phyloP scores from a whole-genome alignment of 23 red algal genomes.

The Cyanidioschyzon merolae region DNA sequence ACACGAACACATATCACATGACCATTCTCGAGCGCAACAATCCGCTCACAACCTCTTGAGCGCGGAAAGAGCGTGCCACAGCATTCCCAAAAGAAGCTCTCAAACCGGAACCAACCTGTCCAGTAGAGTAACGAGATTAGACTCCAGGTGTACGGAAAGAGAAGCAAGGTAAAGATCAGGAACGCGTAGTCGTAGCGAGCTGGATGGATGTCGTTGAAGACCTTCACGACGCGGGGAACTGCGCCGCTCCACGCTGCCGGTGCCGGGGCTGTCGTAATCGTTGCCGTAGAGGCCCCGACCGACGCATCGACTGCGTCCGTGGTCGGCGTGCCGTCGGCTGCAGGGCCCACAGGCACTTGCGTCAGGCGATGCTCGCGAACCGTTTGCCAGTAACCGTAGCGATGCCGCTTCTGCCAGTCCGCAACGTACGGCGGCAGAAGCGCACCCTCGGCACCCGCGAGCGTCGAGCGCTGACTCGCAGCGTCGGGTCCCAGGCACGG shows the following conservation, averaged over 20 bases:
- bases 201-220: background rate
- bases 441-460: background rate
- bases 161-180: background rate
- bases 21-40: conserved; percentile 4
- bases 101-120: background rate
- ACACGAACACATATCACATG: conserved; percentile 15
- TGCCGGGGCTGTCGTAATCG: background rate
- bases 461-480: background rate
- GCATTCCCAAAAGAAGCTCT: conserved; percentile 17
- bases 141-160: background rate
- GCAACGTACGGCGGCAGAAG: background rate
- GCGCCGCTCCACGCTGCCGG: too few relatives aligned
- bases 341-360: background rate
- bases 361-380: background rate
- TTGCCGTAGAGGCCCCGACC: background rate
- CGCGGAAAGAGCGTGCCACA: background rate
- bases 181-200: conserved; percentile 15
- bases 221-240: background rate
- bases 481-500: background rate
- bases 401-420: background rate
- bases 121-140: background rate
- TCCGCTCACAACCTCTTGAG: background rate
- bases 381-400: background rate
- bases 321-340: background rate
- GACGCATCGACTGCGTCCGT: background rate